phyloP scores from a whole-genome alignment of 148 eudicot genomes.

The Diospyros kaki region DNA sequence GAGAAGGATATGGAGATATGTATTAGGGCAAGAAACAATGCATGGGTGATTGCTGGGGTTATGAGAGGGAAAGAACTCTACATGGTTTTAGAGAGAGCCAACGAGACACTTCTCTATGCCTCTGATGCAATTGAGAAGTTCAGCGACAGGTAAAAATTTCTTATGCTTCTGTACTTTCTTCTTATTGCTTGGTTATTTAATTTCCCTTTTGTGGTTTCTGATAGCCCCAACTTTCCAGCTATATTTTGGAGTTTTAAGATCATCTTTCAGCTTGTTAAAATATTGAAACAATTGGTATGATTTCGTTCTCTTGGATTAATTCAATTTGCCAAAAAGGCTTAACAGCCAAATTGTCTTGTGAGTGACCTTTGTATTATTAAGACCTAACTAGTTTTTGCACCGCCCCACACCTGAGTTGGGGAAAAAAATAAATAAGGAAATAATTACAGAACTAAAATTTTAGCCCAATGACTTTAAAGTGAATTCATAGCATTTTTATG shows the following conservation, averaged over 20 bases:
- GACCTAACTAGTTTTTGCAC: not conserved
- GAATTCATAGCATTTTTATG: no score
- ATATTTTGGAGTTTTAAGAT: not conserved
- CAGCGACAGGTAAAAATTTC: slow-evolving; percentile 64
- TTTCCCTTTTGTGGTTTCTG: not conserved
- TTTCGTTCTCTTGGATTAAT: not conserved
- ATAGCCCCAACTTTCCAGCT: not conserved
- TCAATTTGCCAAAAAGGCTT: not conserved
- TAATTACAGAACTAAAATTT: no score
- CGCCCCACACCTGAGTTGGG: not conserved
- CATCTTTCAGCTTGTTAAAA: not conserved
- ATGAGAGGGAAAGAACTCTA: slow-evolving; percentile 87
- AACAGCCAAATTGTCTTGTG: not conserved
- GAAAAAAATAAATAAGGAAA: no score
- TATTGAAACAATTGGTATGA: not conserved
- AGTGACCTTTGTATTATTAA: not conserved
- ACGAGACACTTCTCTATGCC: slow-evolving; percentile 91
- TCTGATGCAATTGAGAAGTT: slow-evolving; percentile 87
- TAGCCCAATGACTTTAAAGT: no score
- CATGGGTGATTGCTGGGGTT: slow-evolving; percentile 85
- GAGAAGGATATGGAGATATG: slow-evolving; percentile 85
- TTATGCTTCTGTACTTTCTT: not conserved
- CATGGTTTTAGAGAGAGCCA: slow-evolving; percentile 88
- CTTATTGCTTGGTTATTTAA: not conserved
- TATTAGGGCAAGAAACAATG: slow-evolving; percentile 84